Evolutionary conservation across 192 early-diverging fungal genomes (phyloP).

Genomic region (Gaertneriomyces semiglobifer): DNA sequence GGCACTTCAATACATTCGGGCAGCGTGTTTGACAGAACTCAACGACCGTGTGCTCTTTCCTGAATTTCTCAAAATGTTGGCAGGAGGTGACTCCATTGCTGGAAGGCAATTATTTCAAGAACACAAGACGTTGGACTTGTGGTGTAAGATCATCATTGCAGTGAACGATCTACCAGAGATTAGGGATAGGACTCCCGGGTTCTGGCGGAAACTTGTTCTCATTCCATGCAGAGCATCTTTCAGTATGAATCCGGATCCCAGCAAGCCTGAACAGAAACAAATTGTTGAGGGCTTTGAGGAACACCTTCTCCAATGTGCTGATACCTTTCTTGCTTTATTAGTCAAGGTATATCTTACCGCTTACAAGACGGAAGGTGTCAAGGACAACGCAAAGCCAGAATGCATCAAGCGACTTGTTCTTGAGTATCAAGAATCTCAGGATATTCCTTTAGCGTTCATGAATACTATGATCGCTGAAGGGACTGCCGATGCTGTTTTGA

Average conservation of each 20-base stretch:
- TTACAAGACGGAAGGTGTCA: neutral
- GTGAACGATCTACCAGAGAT: constrained; percentile 7
- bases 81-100: neutral
- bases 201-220: constrained; percentile 6
- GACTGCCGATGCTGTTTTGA: neutral
- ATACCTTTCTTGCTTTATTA: constrained; percentile 7
- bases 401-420: neutral
- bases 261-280: neutral
- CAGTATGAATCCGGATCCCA: neutral
- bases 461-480: neutral
- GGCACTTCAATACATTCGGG: neutral
- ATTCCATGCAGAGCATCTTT: neutral
- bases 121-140: neutral
- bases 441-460: constrained; percentile 5
- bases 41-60: constrained; percentile 1
- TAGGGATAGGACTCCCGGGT: constrained; percentile 3
- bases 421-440: constrained; percentile 3
- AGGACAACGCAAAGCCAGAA: neutral
- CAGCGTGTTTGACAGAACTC: neutral
- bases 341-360: neutral
- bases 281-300: neutral
- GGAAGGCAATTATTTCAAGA: neutral
- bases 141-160: neutral
- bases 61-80: constrained; percentile 3
- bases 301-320: neutral